Conservation (phyloP, 257 asterid genomes). For the Coffea canephora region DNA sequence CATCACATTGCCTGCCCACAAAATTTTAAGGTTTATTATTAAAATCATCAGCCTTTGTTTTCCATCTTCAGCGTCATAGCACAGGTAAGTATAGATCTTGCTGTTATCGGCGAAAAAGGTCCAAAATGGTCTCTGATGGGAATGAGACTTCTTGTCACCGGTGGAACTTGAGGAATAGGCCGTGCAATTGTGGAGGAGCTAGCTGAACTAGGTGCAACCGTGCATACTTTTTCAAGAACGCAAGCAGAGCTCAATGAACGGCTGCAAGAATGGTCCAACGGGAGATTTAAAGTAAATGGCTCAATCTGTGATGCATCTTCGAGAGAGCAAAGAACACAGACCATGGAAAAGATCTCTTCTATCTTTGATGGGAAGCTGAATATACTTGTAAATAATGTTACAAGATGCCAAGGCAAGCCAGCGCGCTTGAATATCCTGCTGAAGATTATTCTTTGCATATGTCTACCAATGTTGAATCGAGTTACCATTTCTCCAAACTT, state of each 20-base stretch:
- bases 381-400: constrained; percentile 15
- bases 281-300: constrained; percentile 11
- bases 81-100: no score
- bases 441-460: neutral
- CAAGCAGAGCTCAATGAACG: neutral
- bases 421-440: neutral
- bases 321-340: neutral
- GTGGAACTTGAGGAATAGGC: constrained; percentile 19
- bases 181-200: constrained; percentile 9
- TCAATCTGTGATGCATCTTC: constrained; percentile 13
- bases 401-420: neutral
- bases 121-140: constrained; percentile 18
- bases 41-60: no score
- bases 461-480: constrained; percentile 23
- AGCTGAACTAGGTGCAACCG: neutral
- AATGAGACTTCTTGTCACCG: constrained; percentile 12
- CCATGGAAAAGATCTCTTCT: neutral
- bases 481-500: constrained; percentile 3
- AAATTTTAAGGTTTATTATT: no score
- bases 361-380: neutral
- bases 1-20: no score
- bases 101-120: neutral
- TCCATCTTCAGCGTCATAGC: no score
- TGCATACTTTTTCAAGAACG: constrained; percentile 10
- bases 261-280: neutral